Evolutionary conservation across 2,329 filamentous ascomycete species (phyloP).

Genomic region (Diplodia seriata): DNA sequence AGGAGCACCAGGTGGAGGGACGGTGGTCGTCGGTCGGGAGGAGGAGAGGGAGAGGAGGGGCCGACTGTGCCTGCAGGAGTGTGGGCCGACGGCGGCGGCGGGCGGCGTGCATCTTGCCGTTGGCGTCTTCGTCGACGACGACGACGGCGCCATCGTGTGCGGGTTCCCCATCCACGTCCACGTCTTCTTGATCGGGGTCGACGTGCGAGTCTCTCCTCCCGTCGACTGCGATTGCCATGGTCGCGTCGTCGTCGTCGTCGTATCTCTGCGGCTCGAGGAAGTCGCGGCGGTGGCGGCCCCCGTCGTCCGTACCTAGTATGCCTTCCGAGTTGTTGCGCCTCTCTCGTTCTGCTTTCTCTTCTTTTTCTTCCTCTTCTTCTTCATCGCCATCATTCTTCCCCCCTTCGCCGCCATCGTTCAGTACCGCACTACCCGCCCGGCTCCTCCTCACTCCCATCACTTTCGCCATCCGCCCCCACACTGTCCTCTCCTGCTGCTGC

Average conservation of each 20-base stretch:
- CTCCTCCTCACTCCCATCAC: background rate
- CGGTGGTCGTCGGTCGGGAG: background rate
- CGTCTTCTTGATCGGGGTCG: background rate
- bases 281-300: background rate
- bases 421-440: background rate
- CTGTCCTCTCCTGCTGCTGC: background rate
- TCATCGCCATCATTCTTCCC: background rate
- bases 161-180: background rate
- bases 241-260: background rate
- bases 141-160: background rate
- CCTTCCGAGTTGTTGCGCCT: background rate
- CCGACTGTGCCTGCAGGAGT: background rate
- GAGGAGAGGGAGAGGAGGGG: background rate
- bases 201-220: constrained; percentile 8
- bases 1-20: background rate
- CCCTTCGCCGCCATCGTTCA: background rate
- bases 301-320: background rate
- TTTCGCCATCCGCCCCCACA: background rate
- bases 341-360: background rate
- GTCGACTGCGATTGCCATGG: background rate
- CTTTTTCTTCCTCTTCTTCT: background rate
- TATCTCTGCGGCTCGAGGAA: background rate
- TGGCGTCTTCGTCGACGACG: background rate
- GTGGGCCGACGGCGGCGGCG: background rate
- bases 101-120: background rate